Evolutionary conservation across 805 yeast genomes (phyloP).

Genomic region (Grigorovia transvaalensis): DNA sequence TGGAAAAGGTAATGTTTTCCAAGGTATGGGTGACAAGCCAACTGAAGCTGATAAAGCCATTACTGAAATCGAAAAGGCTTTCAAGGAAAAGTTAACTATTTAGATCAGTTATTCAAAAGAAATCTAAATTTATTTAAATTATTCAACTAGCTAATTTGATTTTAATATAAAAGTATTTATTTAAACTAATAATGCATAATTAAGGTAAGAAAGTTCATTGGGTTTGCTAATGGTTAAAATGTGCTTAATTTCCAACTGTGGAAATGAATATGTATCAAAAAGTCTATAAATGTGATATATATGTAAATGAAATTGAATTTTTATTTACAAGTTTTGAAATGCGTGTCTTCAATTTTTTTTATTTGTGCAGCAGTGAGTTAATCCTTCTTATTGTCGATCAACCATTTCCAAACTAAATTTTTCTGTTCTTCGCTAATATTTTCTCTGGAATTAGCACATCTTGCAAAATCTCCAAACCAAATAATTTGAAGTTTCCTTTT

Average conservation of each 20-base stretch:
- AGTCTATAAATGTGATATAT: neutral
- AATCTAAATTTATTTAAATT: too few species aligned
- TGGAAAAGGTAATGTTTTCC: conserved; percentile 93
- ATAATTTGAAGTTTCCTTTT: neutral
- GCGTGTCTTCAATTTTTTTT: neutral
- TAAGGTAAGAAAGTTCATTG: neutral
- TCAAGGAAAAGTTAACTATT: conserved; percentile 44
- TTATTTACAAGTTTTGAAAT: neutral
- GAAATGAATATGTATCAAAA: neutral
- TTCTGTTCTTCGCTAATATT: conserved; percentile 26
- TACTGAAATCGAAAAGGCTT: conserved; percentile 50
- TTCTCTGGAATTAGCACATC: conserved; percentile 1
- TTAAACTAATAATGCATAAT: neutral
- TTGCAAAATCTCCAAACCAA: neutral
- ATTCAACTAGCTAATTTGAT: neutral
- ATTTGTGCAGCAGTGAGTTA: neutral
- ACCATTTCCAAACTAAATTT: conserved; percentile 48
- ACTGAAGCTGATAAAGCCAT: conserved; percentile 64
- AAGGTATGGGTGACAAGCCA: conserved; percentile 89
- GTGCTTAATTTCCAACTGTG: neutral
- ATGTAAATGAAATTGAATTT: neutral
- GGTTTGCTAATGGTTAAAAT: too few species aligned
- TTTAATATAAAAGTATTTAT: too few species aligned
- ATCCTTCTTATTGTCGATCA: conserved; percentile 34
- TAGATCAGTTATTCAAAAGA: conserved; percentile 1